These are phyloP conservation scores for Hemisphaericaspora lyxosophila DNA, from an alignment of 1,139 yeast genomes.

Conservation along the genomic window DNA sequence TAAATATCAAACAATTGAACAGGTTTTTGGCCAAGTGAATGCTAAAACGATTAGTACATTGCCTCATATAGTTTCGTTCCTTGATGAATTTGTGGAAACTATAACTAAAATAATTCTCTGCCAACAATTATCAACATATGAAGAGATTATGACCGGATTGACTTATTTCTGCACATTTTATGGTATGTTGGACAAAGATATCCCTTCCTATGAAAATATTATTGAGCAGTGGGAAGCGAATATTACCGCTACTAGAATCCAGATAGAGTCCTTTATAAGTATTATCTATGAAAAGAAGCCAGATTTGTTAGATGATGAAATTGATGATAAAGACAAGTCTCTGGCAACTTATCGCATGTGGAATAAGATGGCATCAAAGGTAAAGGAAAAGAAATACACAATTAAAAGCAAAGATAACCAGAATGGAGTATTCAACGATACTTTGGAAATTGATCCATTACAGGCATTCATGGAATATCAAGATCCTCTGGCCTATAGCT, in stretches of 20 bases:
- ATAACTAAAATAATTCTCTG: constrained; percentile 36
- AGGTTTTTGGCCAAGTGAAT: constrained; percentile 36
- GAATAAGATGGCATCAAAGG: constrained; percentile 26
- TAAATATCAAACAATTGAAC: constrained; percentile 29
- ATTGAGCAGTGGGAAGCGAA: constrained; percentile 35
- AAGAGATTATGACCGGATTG: constrained; percentile 28
- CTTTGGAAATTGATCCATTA: constrained; percentile 35
- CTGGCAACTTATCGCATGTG: constrained; percentile 27
- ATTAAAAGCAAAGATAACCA: constrained; percentile 29
- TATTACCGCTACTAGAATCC: constrained; percentile 31
- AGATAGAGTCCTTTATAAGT: constrained; percentile 37
- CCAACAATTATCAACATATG: constrained; percentile 32
- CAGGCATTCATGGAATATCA: constrained; percentile 30
- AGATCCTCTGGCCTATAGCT: constrained; percentile 26
- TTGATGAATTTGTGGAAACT: constrained; percentile 53
- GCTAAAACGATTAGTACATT: constrained; percentile 39
- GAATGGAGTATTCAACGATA: constrained; percentile 35
- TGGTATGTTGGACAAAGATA: constrained; percentile 28
- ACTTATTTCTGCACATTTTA: constrained; percentile 36
- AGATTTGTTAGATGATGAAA: constrained; percentile 29
- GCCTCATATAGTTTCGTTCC: constrained; percentile 46
- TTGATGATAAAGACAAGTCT: constrained; percentile 30
- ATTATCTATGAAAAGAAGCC: constrained; percentile 33
- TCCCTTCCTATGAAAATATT: constrained; percentile 24
- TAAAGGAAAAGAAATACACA: constrained; percentile 23